These are phyloP conservation scores for Thelonectria blattea DNA, from an alignment of 2,329 filamentous ascomycete species.

Conservation along the genomic window DNA sequence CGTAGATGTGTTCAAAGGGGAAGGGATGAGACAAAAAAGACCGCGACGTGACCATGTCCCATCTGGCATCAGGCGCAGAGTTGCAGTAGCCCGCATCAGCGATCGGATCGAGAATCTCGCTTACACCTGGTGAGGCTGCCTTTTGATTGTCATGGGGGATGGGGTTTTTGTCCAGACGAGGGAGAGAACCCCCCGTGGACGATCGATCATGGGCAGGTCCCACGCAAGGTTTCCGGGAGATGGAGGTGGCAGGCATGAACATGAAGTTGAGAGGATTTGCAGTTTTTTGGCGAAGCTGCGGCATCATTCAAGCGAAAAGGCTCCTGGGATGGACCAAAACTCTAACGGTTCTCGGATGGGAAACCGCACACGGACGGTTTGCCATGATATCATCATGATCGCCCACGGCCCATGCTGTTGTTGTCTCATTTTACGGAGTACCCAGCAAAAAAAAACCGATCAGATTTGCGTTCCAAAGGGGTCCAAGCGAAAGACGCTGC, in stretches of 20 bases:
- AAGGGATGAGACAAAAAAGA: slow-evolving; percentile 7
- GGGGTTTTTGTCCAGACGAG: background rate
- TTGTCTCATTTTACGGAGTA: background rate
- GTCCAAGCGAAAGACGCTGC: background rate
- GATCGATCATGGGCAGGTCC: slow-evolving; percentile 5
- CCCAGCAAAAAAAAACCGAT: background rate
- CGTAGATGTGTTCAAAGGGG: background rate
- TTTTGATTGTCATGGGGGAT: background rate
- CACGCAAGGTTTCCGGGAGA: slow-evolving; percentile 13
- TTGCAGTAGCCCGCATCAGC: slow-evolving; percentile 12
- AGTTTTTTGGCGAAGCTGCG: background rate
- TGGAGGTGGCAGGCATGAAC: slow-evolving; percentile 10
- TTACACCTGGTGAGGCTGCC: background rate
- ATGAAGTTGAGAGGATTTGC: slow-evolving; percentile 8
- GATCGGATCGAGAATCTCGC: slow-evolving; percentile 18
- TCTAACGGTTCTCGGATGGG: background rate
- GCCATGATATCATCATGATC: background rate
- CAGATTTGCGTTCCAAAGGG: background rate
- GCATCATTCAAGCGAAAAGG: background rate
- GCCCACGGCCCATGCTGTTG: background rate
- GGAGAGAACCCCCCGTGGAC: slow-evolving; percentile 9
- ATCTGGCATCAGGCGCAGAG: background rate
- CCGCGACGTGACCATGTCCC: background rate
- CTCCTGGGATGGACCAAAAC: background rate
- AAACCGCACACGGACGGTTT: background rate